Evolutionary conservation across 2,329 filamentous ascomycete species (phyloP).

Genomic region (Hypoxylon sp.): DNA sequence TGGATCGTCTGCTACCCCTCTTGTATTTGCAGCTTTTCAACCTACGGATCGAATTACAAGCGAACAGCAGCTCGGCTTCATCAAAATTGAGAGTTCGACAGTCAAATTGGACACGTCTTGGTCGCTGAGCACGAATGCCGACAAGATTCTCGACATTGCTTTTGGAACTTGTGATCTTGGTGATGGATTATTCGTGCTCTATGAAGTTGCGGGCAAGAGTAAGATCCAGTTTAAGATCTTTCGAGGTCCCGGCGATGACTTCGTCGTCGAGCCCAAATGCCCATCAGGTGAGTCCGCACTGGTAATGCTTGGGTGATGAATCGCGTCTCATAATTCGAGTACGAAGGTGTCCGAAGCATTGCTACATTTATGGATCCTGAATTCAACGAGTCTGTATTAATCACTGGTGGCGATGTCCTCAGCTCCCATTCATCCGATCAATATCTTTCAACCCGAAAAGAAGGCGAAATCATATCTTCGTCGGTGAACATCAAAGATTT

Average conservation of each 20-base stretch:
- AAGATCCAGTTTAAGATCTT: constrained; percentile 6
- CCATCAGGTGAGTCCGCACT: neutral
- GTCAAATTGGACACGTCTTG: constrained; percentile 3
- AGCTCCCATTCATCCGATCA: constrained; percentile 2
- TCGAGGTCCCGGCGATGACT: neutral
- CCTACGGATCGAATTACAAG: neutral
- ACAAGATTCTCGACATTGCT: neutral
- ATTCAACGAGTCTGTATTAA: neutral
- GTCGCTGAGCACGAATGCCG: neutral
- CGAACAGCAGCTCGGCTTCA: neutral
- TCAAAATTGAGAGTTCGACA: neutral
- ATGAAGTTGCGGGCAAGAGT: neutral
- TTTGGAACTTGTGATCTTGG: constrained; percentile 2
- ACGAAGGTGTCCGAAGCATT: neutral
- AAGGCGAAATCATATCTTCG: constrained; percentile 1
- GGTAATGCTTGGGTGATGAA: neutral
- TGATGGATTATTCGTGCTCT: neutral
- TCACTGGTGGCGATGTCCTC: neutral
- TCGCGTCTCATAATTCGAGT: neutral
- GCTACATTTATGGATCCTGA: constrained; percentile 1
- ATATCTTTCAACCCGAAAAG: neutral
- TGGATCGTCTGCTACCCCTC: neutral
- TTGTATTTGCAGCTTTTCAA: neutral
- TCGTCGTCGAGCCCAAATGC: constrained; percentile 3
- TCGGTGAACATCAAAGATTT: neutral